Evolutionary conservation across 2,329 filamentous ascomycete genomes (phyloP), one percentile per base, ranked within the genome.

Genomic region (Lachnellula subtilissima): DNA sequence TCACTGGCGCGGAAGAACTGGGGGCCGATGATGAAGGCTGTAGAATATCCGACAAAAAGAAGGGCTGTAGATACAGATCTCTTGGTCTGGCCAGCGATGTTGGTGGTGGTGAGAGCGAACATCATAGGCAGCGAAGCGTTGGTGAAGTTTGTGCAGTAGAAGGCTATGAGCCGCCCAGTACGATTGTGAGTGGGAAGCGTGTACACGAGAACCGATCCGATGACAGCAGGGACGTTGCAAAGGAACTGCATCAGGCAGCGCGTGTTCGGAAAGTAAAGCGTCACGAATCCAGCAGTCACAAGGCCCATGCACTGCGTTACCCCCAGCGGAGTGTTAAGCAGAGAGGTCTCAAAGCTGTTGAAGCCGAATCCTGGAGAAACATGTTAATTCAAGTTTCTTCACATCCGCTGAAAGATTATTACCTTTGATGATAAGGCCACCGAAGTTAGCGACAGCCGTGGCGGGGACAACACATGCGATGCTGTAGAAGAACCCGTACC

Each of bases 51-150:
- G 1, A 75, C 72, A 53, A 80, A 80, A 36, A 80, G 61, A 43
- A 76, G 65, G 0, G 76, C 76, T 4, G 86, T 84, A 76, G 87
- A 88, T 64, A 86, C 83, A 58, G 83, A 86, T 75, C 89, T 89
- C 73, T 90, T 90, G 0, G 86, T 89, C 87, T 87, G 0, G 86
- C 86, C 0, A 5, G 70, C 72, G 6, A 89, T 85, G 59, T 90
- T 90, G 17, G 81, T 75, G 57, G 71, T 75, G 46, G 80, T 70
- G 59, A 79, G 76, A 36, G 17, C 0, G 75, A 79, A 55, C 80
- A 61, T 32, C 12, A 49, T 49, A 12, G 35, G 23, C 8, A 54
- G 51, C 7, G 53, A 54, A 22, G 53, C 53, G 25, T 50, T 46
- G 23, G 51, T 52, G 12, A 39, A 51, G 22, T 35, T 48, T 9